phyloP scores from a whole-genome alignment of 169 alveolate genomes.

The Plasmodium gonderi region DNA sequence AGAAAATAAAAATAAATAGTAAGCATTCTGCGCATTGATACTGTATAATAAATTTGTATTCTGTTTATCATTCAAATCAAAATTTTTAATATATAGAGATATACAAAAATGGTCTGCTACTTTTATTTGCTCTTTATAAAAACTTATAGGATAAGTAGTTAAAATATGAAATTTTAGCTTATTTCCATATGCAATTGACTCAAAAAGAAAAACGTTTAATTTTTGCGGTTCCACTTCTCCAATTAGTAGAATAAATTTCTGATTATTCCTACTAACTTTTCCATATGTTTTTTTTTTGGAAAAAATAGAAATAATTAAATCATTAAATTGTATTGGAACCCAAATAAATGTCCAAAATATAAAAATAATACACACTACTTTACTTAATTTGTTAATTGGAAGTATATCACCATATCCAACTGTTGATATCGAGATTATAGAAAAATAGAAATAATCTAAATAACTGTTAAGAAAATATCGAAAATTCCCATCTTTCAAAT shows the following conservation, averaged over 20 bases:
- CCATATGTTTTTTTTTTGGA: constrained; percentile 78
- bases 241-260: constrained; percentile 77
- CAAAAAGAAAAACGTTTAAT: constrained; percentile 78
- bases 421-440: constrained; percentile 85
- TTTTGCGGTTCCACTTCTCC: constrained; percentile 85
- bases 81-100: constrained; percentile 52
- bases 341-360: constrained; percentile 82
- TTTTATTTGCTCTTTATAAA: constrained; percentile 57
- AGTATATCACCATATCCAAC: constrained; percentile 86
- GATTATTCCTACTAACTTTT: constrained; percentile 77
- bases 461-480: constrained; percentile 45
- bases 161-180: constrained; percentile 62
- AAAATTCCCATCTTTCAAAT: constrained; percentile 18
- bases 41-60: constrained; percentile 57
- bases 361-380: constrained; percentile 78
- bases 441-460: constrained; percentile 79
- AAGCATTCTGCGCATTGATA: constrained; percentile 71
- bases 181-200: constrained; percentile 70
- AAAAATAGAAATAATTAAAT: constrained; percentile 78
- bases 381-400: constrained; percentile 80
- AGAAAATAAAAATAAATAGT: constrained; percentile 50
- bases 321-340: constrained; percentile 84
- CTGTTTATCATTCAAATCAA: constrained; percentile 58
- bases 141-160: constrained; percentile 63
- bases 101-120: constrained; percentile 48